Conservation (phyloP, 2,329 filamentous ascomycete species). For the Monilinia polystroma region DNA sequence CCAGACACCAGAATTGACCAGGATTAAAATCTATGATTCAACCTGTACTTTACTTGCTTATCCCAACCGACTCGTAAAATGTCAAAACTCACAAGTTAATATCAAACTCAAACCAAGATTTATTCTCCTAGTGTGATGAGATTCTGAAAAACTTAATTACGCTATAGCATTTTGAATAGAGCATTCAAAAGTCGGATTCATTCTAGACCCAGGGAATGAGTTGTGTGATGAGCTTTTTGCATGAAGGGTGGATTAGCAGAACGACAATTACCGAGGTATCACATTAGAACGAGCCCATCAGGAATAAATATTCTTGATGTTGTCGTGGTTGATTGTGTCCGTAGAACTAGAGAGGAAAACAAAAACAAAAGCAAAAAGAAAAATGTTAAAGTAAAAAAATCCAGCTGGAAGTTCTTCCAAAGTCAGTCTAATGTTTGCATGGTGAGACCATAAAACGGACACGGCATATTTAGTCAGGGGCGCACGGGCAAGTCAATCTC, state of each 20-base stretch:
- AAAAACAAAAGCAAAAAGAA: background rate
- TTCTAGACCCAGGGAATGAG: background rate
- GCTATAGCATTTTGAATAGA: too few species aligned
- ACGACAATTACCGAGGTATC: background rate
- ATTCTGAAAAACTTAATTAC: too few species aligned
- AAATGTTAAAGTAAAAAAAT: background rate
- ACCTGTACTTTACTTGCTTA: background rate
- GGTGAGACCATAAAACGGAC: background rate
- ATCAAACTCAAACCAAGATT: background rate
- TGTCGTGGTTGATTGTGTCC: background rate
- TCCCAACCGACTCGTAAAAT: background rate
- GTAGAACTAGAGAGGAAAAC: background rate
- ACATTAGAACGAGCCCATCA: background rate
- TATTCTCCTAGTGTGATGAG: background rate
- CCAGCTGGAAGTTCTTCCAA: background rate
- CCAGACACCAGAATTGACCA: background rate
- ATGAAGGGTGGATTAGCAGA: background rate
- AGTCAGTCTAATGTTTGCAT: background rate
- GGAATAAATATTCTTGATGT: background rate
- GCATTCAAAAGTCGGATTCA: background rate
- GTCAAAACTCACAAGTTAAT: background rate
- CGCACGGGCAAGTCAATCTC: slow-evolving; percentile 14
- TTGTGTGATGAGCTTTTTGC: background rate
- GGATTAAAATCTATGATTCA: background rate
- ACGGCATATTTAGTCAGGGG: background rate